Evolutionary conservation across 75 land plant genomes (phyloP).

Genomic region (Cupressus sempervirens): DNA sequence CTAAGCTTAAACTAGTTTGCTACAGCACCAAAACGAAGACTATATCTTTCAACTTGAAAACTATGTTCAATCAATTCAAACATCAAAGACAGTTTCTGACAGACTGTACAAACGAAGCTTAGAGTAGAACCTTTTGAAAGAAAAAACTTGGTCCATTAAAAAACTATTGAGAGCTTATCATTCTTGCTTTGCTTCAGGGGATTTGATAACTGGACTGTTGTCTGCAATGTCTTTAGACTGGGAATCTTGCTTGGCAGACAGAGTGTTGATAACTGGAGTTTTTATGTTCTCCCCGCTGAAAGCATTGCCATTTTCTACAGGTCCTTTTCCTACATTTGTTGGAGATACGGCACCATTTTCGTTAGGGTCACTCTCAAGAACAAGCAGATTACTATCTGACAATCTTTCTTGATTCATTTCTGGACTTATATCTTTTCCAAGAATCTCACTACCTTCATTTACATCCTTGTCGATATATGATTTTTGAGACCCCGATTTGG

Average conservation of each 20-base stretch:
- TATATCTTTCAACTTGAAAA: neutral
- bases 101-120: neutral
- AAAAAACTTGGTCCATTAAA: neutral
- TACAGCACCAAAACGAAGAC: neutral
- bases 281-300: neutral
- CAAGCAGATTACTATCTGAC: neutral
- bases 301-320: neutral
- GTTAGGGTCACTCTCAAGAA: neutral
- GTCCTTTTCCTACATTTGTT: neutral
- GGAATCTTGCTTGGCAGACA: neutral
- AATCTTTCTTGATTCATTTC: neutral
- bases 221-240: neutral
- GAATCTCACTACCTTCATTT: neutral
- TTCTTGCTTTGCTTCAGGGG: constrained; percentile 1
- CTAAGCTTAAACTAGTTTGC: neutral
- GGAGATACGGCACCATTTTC: neutral
- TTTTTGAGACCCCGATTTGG: neutral
- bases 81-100: neutral
- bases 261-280: neutral
- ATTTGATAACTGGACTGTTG: neutral
- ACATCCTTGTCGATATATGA: neutral
- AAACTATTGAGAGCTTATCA: neutral
- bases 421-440: neutral
- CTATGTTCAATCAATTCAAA: constrained; percentile 9
- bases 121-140: neutral